Percentiles rank a stretch among this genome's conserved stretches.
These are phyloP conservation scores for Mycena albidolilacea DNA, from an alignment of 768 basidiomycete species.

Conservation along the genomic window DNA sequence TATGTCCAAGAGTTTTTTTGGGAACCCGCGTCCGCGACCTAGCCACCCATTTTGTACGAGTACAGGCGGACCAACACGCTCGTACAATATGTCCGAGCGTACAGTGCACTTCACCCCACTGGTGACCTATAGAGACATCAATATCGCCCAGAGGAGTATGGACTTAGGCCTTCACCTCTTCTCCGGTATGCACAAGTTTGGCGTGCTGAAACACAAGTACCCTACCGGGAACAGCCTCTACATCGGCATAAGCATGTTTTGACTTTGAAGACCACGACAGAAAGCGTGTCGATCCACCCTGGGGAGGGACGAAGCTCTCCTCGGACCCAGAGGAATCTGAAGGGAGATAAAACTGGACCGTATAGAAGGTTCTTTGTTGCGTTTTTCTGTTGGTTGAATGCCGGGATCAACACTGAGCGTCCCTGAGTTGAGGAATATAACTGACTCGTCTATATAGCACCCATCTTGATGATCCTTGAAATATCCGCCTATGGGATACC, in stretches of 20 bases:
- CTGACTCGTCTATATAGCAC: not conserved
- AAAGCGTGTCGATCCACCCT: constrained; percentile 35
- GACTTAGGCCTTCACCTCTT: constrained; percentile 16
- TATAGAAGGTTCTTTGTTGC: constrained; percentile 33
- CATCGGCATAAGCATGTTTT: constrained; percentile 20
- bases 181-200: constrained; percentile 29
- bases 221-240: constrained; percentile 31
- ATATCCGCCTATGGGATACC: constrained; percentile 28
- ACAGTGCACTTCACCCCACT: constrained; percentile 31
- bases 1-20: too few species aligned
- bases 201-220: constrained; percentile 37
- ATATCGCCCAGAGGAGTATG: not conserved
- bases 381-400: constrained; percentile 13
- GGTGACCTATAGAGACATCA: constrained; percentile 10
- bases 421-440: not conserved
- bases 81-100: constrained; percentile 34
- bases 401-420: not conserved
- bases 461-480: constrained; percentile 23
- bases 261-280: not conserved
- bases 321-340: constrained; percentile 31
- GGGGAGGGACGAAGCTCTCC: constrained; percentile 25
- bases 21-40: too few species aligned
- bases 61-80: constrained; percentile 20
- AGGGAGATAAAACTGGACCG: constrained; percentile 37
- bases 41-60: too few species aligned